These are phyloP conservation scores for Biscogniauxia marginata DNA, from an alignment of 2,329 filamentous ascomycete genomes.

Conservation along the genomic window DNA sequence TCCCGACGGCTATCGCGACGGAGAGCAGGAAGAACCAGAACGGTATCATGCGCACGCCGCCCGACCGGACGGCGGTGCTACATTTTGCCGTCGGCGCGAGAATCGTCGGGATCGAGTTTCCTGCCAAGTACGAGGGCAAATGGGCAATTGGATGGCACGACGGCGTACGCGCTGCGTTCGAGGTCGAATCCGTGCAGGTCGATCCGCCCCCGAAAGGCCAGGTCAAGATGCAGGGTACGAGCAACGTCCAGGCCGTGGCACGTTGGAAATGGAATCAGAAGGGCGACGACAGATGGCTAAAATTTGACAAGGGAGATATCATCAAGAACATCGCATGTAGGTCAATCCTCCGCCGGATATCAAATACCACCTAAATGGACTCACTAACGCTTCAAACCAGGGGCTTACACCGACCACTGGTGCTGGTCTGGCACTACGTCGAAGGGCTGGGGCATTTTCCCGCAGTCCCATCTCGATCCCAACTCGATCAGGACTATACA, in stretches of 20 bases:
- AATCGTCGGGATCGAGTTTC: slow-evolving; percentile 52
- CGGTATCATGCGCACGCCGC: slow-evolving; percentile 43
- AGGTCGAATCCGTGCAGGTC: slow-evolving; percentile 47
- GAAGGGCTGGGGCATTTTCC: slow-evolving; percentile 34
- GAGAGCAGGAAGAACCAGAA: slow-evolving; percentile 49
- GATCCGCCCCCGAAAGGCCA: slow-evolving; percentile 47
- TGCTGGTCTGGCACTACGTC: slow-evolving; percentile 35
- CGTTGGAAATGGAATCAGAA: slow-evolving; percentile 54
- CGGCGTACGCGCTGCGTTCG: slow-evolving; percentile 48
- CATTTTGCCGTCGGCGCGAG: slow-evolving; percentile 49
- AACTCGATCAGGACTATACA: slow-evolving; percentile 25
- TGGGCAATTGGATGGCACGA: slow-evolving; percentile 60
- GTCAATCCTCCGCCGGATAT: slow-evolving; percentile 13
- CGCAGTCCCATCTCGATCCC: slow-evolving; percentile 33
- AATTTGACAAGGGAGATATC: slow-evolving; percentile 64
- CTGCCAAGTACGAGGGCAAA: slow-evolving; percentile 50
- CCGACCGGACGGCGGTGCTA: slow-evolving; percentile 44
- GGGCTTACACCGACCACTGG: slow-evolving; percentile 34
- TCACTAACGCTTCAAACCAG: slow-evolving; percentile 20
- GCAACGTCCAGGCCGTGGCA: slow-evolving; percentile 47
- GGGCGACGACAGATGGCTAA: slow-evolving; percentile 50
- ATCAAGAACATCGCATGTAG: slow-evolving; percentile 58
- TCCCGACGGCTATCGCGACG: slow-evolving; percentile 46
- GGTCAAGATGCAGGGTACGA: slow-evolving; percentile 46
- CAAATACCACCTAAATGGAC: not conserved